Evolutionary conservation across 441 rosid species (phyloP).

Genomic region (Pelargonium fulgidum): DNA sequence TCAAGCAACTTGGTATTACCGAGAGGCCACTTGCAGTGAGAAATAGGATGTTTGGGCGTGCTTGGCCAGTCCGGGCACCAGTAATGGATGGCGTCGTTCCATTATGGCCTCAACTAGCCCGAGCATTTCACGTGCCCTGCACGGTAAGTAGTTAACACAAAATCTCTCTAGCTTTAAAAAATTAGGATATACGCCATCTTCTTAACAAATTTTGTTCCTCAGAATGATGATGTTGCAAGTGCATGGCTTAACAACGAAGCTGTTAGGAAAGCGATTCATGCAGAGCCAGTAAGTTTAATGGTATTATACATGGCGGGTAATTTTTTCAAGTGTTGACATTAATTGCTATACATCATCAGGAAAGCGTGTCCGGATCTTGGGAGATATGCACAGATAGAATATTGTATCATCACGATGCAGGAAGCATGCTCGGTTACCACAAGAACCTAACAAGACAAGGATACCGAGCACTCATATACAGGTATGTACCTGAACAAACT

Average conservation of each 20-base stretch:
- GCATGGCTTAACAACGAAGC: slow-evolving; percentile 42
- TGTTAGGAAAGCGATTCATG: slow-evolving; percentile 52
- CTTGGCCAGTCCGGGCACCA: slow-evolving; percentile 45
- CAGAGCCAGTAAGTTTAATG: slow-evolving; percentile 25
- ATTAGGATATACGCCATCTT: too few species aligned
- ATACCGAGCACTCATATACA: slow-evolving; percentile 50
- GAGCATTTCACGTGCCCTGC: slow-evolving; percentile 24
- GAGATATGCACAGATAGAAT: slow-evolving; percentile 36
- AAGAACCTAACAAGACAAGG: slow-evolving; percentile 35
- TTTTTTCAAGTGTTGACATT: not conserved
- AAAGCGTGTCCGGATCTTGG: slow-evolving; percentile 38
- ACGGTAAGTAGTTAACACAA: slow-evolving; percentile 26
- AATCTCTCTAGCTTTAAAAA: too few species aligned
- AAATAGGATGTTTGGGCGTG: slow-evolving; percentile 58
- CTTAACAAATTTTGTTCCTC: not conserved
- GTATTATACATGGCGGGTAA: not conserved
- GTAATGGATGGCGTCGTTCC: slow-evolving; percentile 34
- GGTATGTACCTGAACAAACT: slow-evolving; percentile 25
- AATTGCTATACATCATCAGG: slow-evolving; percentile 16
- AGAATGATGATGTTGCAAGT: slow-evolving; percentile 49
- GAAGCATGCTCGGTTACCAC: slow-evolving; percentile 49
- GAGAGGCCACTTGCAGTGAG: slow-evolving; percentile 40
- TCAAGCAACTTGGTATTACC: slow-evolving; percentile 39
- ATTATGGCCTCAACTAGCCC: slow-evolving; percentile 32
- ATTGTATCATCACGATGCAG: slow-evolving; percentile 22